A percentile compares a stretch with the other conserved stretches of the same genome.
phyloP scores from a whole-genome alignment of 208 protist species.

The Leptomonas seymouri region DNA sequence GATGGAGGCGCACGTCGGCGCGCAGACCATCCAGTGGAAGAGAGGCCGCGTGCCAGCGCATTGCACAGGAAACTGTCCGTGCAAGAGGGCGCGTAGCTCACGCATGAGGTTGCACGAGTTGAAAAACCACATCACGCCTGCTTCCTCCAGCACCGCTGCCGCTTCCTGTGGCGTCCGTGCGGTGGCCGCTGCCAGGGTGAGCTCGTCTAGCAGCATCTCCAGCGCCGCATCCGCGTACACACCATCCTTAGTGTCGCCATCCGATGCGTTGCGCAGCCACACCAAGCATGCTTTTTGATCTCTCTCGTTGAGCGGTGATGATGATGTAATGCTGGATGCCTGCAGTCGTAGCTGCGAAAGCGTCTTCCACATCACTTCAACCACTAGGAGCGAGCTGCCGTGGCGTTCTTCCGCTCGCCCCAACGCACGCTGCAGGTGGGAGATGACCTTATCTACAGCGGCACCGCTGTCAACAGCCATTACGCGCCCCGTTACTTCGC shows the following conservation, averaged over 20 bases:
- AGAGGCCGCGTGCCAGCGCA: conserved; percentile 1
- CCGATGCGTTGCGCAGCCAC: conserved; percentile 18
- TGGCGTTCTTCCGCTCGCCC: not conserved
- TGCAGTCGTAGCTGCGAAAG: not conserved
- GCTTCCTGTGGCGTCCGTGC: not conserved
- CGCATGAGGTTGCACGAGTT: conserved; percentile 16
- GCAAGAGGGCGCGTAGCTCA: not conserved
- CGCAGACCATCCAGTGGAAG: conserved; percentile 27
- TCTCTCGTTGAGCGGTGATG: not conserved
- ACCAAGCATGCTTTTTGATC: conserved; percentile 15
- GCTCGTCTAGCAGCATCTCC: conserved; percentile 40
- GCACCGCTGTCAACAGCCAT: not conserved
- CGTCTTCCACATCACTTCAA: conserved; percentile 1
- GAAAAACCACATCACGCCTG: conserved; percentile 22
- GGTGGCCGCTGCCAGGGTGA: conserved; percentile 29
- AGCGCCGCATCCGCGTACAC: conserved; percentile 37
- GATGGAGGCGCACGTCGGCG: not conserved
- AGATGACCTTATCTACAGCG: not conserved
- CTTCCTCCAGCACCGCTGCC: conserved; percentile 19
- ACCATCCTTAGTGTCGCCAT: not conserved
- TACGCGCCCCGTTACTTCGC: not conserved
- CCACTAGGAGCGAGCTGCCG: not conserved
- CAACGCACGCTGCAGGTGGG: not conserved
- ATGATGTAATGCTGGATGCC: no score
- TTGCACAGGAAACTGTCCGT: not conserved